Evolutionary conservation across 495 filamentous ascomycete genomes (phyloP), one percentile per base, ranked within the genome.

Genomic region (Aspergillus bridgeri): DNA sequence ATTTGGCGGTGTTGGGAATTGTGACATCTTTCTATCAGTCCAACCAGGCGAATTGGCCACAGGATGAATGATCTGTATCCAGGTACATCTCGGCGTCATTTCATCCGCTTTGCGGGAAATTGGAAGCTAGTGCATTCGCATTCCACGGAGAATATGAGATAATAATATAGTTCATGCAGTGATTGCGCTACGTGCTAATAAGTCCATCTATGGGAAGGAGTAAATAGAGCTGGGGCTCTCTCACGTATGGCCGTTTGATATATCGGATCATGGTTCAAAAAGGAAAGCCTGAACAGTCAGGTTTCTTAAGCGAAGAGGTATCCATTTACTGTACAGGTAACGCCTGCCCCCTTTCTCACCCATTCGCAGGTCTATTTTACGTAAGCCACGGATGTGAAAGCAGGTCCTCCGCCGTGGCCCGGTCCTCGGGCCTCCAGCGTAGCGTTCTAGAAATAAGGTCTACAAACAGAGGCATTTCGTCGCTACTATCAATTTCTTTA

Each of bases 371-470:
- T 27, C 25, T 57, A 24, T 38, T 53, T 53, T 59, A 25, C 44
- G 55, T 46, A 52, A 65, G 51, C 62, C 62, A 65, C 49, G 59
- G 52, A 61, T 60, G 48, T 6, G 53, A 63, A 56, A 59, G 56
- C 42, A 65, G 48, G 55, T 65, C 59, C 48, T 60, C 43, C 42
- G 54, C 55, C 33, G 50, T 59, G 46, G 56, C 6, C 20, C 58
- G 58, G 44, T 63, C 56, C 62, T 61, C 56, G 6, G 62, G 58
- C 44, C 53, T 59, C 44, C 3, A 58, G 48, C 54, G 60, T 64
- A 60, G 44, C 50, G 53, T 59, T 48, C 51, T 48, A 51, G 48
- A 48, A 54, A 57, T 51, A 46, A 66, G 53, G 38, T 52, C 45
- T 42, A 57, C 25, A 62, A 53, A 60, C 29, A 20, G 48, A 19